Conservation (phyloP, 108 stramenopile species). For the Nannochloropsis oceanica region DNA sequence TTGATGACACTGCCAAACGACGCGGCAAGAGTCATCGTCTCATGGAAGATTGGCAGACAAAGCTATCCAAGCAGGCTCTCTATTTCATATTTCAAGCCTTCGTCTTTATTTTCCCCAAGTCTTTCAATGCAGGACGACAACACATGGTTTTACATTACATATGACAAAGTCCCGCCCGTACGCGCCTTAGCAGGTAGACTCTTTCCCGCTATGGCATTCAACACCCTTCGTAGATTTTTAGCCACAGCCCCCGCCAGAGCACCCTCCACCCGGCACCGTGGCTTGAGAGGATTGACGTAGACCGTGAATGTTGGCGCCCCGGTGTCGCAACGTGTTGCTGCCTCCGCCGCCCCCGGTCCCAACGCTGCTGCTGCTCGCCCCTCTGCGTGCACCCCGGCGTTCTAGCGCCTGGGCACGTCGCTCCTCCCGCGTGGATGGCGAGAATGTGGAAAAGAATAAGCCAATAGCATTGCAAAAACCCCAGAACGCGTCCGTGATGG, state of each 20-base stretch:
- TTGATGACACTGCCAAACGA: too few relatives aligned
- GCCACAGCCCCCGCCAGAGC: not conserved
- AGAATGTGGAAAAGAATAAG: not conserved
- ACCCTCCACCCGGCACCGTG: not conserved
- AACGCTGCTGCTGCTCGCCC: not conserved
- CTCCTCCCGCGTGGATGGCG: not conserved
- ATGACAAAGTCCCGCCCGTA: too few relatives aligned
- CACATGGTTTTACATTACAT: too few relatives aligned
- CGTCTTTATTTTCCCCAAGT: too few relatives aligned
- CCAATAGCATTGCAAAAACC: not conserved
- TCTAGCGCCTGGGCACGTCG: not conserved
- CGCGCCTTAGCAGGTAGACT: not conserved
- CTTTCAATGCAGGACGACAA: too few relatives aligned
- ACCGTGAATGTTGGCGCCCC: not conserved
- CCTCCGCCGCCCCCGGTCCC: not conserved
- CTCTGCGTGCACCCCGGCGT: not conserved
- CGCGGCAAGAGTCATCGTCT: too few relatives aligned
- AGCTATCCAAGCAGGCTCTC: too few relatives aligned
- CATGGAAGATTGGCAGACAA: too few relatives aligned
- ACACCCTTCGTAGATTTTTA: not conserved
- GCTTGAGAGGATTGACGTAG: not conserved
- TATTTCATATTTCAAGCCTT: too few relatives aligned
- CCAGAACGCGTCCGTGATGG: not conserved
- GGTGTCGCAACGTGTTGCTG: not conserved
- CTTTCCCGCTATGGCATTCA: not conserved